Evolutionary conservation across 1,284 basidiomycete genomes (phyloP).

Genomic region (Cryptococcus sp.): DNA sequence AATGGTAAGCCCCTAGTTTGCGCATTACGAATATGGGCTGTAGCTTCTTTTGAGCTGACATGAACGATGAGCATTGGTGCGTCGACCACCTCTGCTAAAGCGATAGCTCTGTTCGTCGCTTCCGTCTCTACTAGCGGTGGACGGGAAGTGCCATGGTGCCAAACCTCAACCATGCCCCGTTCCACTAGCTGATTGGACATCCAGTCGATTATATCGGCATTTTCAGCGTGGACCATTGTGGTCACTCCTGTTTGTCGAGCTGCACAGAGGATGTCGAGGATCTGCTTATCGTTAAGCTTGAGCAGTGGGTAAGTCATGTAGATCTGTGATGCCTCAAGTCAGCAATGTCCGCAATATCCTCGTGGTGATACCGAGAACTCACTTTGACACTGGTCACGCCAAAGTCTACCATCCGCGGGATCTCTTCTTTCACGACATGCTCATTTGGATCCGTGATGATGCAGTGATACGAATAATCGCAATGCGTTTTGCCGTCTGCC

Average conservation of each 20-base stretch:
- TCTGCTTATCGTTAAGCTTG: conserved; percentile 30
- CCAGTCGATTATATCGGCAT: conserved; percentile 39
- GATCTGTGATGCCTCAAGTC: conserved; percentile 18
- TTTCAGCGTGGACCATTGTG: conserved; percentile 41
- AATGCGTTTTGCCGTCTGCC: conserved; percentile 27
- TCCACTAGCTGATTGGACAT: conserved; percentile 25
- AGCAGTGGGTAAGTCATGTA: conserved; percentile 39
- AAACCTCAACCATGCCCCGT: conserved; percentile 29
- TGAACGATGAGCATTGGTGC: conserved; percentile 40
- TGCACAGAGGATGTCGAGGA: conserved; percentile 33
- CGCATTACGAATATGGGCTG: conserved; percentile 28
- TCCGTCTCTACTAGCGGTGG: conserved; percentile 36
- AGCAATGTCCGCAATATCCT: background rate
- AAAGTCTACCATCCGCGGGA: conserved; percentile 29
- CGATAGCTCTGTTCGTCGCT: conserved; percentile 38
- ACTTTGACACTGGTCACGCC: conserved; percentile 35
- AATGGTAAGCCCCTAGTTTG: conserved; percentile 28
- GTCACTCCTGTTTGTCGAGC: conserved; percentile 33
- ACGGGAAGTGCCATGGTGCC: conserved; percentile 33
- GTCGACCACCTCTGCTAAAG: conserved; percentile 33
- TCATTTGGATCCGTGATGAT: conserved; percentile 38
- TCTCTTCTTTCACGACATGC: conserved; percentile 28
- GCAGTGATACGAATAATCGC: conserved; percentile 36
- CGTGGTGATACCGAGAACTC: conserved; percentile 1
- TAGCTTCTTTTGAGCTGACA: conserved; percentile 31